phyloP scores from a whole-genome alignment of 306 rosid species.

The Rubus parviflorus region DNA sequence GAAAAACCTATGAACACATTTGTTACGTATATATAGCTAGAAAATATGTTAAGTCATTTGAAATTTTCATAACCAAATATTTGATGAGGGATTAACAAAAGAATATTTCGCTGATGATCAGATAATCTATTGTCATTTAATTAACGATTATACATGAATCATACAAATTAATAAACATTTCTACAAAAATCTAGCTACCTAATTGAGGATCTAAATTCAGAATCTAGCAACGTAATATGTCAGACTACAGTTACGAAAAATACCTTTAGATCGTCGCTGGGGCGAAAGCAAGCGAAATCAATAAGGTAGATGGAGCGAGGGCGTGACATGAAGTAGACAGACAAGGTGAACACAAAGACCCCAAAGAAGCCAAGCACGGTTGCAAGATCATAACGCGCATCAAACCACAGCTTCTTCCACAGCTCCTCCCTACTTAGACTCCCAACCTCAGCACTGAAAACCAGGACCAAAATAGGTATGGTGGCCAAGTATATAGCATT shows the following conservation, averaged over 20 bases:
- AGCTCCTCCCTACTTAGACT: constrained; percentile 74
- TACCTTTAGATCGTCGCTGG: constrained; percentile 79
- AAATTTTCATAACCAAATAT: neutral
- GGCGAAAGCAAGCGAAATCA: constrained; percentile 75
- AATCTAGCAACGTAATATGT: neutral
- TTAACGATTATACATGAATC: neutral
- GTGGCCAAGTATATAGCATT: constrained; percentile 85
- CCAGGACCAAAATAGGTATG: constrained; percentile 69
- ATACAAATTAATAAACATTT: neutral
- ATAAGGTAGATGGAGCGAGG: constrained; percentile 84
- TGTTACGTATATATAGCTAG: neutral
- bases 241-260: neutral
- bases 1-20: neutral
- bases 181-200: neutral
- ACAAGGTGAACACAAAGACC: constrained; percentile 77
- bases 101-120: neutral
- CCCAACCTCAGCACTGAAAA: constrained; percentile 90
- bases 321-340: constrained; percentile 86
- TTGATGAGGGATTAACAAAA: neutral
- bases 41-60: neutral
- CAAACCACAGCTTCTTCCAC: constrained; percentile 88
- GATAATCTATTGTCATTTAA: too few relatives aligned
- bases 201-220: neutral
- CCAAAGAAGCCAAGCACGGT: constrained; percentile 72
- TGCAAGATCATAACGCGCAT: constrained; percentile 79